Evolutionary conservation across 345 rosid genomes (phyloP).

Genomic region (Rhodomyrtus tomentosa): DNA sequence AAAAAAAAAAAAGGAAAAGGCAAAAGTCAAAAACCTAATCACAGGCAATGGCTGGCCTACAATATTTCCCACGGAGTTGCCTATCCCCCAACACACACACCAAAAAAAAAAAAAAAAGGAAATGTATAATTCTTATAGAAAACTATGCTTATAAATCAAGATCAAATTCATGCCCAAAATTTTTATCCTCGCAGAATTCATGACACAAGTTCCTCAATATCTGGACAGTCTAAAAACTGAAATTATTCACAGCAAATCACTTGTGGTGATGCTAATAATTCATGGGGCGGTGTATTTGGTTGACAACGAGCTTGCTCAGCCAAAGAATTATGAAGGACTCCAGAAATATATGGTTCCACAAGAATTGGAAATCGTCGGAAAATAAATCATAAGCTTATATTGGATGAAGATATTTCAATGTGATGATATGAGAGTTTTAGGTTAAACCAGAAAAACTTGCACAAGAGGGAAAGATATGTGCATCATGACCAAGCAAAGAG

Average conservation of each 20-base stretch:
- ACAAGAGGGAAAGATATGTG: neutral
- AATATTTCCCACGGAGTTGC: neutral
- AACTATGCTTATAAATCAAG: neutral
- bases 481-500: neutral
- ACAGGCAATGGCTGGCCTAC: neutral
- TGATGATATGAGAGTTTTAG: neutral
- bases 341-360: neutral
- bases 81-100: neutral
- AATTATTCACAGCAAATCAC: neutral
- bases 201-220: neutral
- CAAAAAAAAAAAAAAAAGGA: too few relatives aligned
- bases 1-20: neutral
- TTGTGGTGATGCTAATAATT: neutral
- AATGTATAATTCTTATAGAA: neutral
- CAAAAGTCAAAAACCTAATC: neutral
- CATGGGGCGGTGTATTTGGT: neutral
- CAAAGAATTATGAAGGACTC: neutral
- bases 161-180: neutral
- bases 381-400: neutral
- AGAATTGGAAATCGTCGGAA: neutral
- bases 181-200: neutral
- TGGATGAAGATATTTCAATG: neutral
- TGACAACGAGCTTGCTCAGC: neutral
- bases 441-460: neutral
- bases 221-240: neutral